Conservation (phyloP, 202 grass and related monocot species). For the Digitaria exilis region DNA sequence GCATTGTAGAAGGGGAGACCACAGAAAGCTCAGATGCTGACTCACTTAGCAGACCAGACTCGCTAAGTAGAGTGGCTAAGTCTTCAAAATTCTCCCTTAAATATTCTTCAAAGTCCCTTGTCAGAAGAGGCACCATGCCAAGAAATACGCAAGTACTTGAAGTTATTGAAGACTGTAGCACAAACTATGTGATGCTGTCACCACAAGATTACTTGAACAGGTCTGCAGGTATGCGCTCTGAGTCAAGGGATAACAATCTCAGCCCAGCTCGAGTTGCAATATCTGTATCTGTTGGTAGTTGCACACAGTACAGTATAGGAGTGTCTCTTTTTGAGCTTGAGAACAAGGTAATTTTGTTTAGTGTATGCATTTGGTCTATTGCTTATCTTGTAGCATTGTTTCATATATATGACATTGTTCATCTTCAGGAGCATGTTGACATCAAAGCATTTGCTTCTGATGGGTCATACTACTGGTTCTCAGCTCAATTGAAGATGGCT, state of each 20-base stretch:
- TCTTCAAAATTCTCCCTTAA: conserved; percentile 87
- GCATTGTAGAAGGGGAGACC: conserved; percentile 78
- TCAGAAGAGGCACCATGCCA: conserved; percentile 57
- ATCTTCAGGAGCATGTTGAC: conserved; percentile 87
- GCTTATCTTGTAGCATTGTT: conserved; percentile 5
- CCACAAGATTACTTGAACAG: conserved; percentile 89
- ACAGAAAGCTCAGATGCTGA: conserved; percentile 71
- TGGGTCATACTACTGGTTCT: conserved; percentile 94
- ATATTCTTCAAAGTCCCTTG: conserved; percentile 88
- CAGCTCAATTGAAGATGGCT: conserved; percentile 93
- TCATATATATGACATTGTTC: conserved; percentile 25
- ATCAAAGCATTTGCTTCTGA: conserved; percentile 84
- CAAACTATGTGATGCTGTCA: conserved; percentile 85
- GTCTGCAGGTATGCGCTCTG: conserved; percentile 53
- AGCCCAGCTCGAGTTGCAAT: conserved; percentile 75
- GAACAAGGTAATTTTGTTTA: conserved; percentile 71
- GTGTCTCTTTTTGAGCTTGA: conserved; percentile 97
- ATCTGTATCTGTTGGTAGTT: conserved; percentile 69
- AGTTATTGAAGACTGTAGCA: conserved; percentile 75
- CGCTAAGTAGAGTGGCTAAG: conserved; percentile 69
- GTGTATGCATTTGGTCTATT: not conserved
- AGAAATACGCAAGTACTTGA: conserved; percentile 83
- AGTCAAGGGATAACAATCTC: conserved; percentile 61
- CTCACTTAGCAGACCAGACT: conserved; percentile 66
- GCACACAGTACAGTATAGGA: conserved; percentile 73